Evolutionary conservation across 1,139 yeast genomes (phyloP), one percentile per base, ranked within the genome.

Genomic region (Debaryomycetaceae sp.): DNA sequence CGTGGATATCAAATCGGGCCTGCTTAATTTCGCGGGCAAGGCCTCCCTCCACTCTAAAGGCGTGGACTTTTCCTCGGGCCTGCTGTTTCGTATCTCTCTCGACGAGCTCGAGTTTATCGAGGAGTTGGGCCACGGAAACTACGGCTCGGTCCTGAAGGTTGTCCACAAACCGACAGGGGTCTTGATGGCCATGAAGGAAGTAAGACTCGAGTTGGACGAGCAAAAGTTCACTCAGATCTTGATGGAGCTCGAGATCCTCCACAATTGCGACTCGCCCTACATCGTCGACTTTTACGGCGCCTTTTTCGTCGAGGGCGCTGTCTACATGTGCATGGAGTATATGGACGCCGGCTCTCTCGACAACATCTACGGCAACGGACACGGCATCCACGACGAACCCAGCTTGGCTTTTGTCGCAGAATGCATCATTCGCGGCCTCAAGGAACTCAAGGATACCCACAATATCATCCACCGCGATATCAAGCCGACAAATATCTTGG

Each of bases 321-420:
- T 90, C 25, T 90, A 87, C 58, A 86, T 92, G 82, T 90, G 98
- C 56, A 90, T 90, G 72, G 99, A 90, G 57, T 83, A 77, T 53
- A 90, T 90, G 99, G 95, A 87, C 53, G 97, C 96, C 29, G 96
- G 96, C 0, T 85, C 95, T 1, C 59, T 92, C 34, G 96, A 90
- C 53, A 83, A 80, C 47, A 67, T 90, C 15, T 90, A 86, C 53
- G 77, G 73, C 19, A 56, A 57, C 29, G 65, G 63, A 19, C 77
- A 76, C 18, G 93, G 94, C n/a, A 68, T 86, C 15, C 76, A 74
- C 35, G 94, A 87, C 51, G 78, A 77, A 30, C 76, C 78, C 31
- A 65, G 60, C 32, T 53, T 90, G 34, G 95, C 95, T 2, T 77
- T 72, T 42, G 80, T 87, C 28, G 73, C 95, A 3, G 80, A 79